A percentile compares a stretch with the other conserved stretches of the same genome.
phyloP scores from a whole-genome alignment of 2,329 filamentous ascomycete species.

The Epichloe baconii region DNA sequence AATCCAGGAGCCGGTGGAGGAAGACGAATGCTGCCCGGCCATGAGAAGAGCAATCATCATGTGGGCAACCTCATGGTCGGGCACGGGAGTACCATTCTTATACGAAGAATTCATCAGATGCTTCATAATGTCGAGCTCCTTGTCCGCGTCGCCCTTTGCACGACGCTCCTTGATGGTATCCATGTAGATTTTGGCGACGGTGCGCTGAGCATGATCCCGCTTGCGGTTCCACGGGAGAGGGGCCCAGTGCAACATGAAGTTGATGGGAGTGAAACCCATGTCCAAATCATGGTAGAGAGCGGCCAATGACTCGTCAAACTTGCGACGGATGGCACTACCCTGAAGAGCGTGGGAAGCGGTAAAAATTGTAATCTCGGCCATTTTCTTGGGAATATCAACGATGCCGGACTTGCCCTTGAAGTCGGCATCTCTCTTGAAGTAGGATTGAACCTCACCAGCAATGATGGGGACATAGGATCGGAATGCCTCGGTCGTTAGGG shows the following conservation, averaged over 20 bases:
- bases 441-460: constrained; percentile 58
- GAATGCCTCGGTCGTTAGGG: constrained; percentile 63
- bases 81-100: constrained; percentile 68
- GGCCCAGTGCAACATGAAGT: constrained; percentile 82
- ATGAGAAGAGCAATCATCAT: constrained; percentile 93
- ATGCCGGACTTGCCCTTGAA: constrained; percentile 59
- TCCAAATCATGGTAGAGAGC: constrained; percentile 79
- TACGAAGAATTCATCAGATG: constrained; percentile 77
- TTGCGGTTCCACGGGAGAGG: constrained; percentile 79
- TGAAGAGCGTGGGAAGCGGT: constrained; percentile 78
- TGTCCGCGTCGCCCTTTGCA: constrained; percentile 33
- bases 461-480: constrained; percentile 68
- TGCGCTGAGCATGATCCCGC: constrained; percentile 66
- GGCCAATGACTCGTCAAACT: constrained; percentile 70
- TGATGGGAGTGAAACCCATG: constrained; percentile 79
- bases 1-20: constrained; percentile 75
- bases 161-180: constrained; percentile 67
- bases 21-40: constrained; percentile 83
- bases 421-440: constrained; percentile 51
- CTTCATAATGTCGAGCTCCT: constrained; percentile 69
- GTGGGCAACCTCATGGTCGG: constrained; percentile 74
- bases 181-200: constrained; percentile 70
- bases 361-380: constrained; percentile 83
- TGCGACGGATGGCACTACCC: constrained; percentile 67
- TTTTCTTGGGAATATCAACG: constrained; percentile 58